phyloP scores from a whole-genome alignment of 306 rosid species.

The Acacia crassicarpa region DNA sequence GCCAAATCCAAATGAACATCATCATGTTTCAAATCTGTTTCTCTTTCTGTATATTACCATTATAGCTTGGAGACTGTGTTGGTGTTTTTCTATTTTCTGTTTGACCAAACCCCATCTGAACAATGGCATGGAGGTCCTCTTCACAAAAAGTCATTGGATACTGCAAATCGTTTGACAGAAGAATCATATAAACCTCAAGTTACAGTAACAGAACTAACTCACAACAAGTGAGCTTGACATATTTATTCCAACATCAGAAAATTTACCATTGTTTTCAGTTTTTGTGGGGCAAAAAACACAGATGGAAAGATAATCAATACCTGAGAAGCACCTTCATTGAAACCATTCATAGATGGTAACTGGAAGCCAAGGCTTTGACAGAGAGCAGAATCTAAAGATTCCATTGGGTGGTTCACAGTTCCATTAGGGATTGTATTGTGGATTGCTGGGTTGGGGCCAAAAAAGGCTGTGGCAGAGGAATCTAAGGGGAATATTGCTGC shows the following conservation, averaged over 20 bases:
- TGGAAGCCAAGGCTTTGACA: slow-evolving; percentile 66
- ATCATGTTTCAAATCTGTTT: not conserved
- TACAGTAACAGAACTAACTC: not conserved
- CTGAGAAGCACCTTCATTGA: slow-evolving; percentile 50
- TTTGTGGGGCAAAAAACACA: not conserved
- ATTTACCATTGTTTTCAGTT: not conserved
- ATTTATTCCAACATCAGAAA: not conserved
- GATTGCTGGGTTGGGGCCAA: slow-evolving; percentile 58
- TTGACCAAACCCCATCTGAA: slow-evolving; percentile 88
- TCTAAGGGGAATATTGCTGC: slow-evolving; percentile 67
- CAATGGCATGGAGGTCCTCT: slow-evolving; percentile 80
- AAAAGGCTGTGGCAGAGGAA: slow-evolving; percentile 69
- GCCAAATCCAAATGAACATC: slow-evolving; percentile 24
- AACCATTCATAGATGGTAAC: slow-evolving; percentile 51
- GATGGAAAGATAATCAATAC: slow-evolving; percentile 34
- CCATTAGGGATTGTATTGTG: slow-evolving; percentile 56
- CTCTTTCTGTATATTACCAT: slow-evolving; percentile 50
- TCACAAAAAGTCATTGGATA: slow-evolving; percentile 67
- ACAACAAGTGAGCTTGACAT: not conserved
- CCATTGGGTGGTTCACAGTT: slow-evolving; percentile 50
- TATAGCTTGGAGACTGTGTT: slow-evolving; percentile 49
- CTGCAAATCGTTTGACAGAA: slow-evolving; percentile 36
- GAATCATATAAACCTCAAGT: slow-evolving; percentile 19
- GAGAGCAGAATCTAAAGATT: slow-evolving; percentile 57
- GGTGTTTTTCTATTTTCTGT: slow-evolving; percentile 47